Percentiles rank a stretch among this genome's conserved stretches.
Evolutionary conservation across 2,329 filamentous ascomycete species (phyloP).

Genomic region (Talaromyces sp.): DNA sequence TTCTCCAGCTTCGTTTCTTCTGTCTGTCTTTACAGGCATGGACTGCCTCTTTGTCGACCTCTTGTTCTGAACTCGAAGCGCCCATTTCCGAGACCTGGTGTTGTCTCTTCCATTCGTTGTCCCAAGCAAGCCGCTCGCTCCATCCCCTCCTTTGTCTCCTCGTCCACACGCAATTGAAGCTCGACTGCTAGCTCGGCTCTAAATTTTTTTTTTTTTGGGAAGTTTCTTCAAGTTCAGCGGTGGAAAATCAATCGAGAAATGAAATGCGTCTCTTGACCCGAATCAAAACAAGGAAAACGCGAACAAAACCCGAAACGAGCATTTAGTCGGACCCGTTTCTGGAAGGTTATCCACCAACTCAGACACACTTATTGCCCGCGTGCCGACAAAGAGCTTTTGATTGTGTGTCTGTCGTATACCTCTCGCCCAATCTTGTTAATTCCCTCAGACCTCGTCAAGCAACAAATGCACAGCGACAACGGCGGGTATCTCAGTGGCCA

Average conservation of each 20-base stretch:
- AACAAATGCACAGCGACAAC: constrained; percentile 42
- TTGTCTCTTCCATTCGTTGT: constrained; percentile 18
- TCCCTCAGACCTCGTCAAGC: constrained; percentile 9
- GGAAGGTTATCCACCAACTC: background rate
- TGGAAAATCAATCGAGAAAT: background rate
- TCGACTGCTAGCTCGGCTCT: constrained; percentile 2
- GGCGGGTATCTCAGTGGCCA: constrained; percentile 38
- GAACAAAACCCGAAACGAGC: background rate
- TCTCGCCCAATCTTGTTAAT: background rate
- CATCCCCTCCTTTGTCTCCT: constrained; percentile 15
- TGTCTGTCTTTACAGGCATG: constrained; percentile 13
- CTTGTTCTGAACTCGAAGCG: constrained; percentile 1
- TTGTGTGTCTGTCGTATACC: background rate
- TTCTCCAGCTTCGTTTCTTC: constrained; percentile 4
- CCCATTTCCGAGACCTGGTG: constrained; percentile 11
- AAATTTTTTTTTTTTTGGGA: background rate
- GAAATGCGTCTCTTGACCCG: background rate
- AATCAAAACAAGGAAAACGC: background rate
- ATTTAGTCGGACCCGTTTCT: background rate
- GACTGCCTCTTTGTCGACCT: constrained; percentile 8
- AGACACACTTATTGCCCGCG: constrained; percentile 9
- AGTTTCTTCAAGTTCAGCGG: background rate
- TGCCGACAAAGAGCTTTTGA: constrained; percentile 6
- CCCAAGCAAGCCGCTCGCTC: constrained; percentile 9
- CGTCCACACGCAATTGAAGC: constrained; percentile 5